Percentiles rank a stretch among this genome's conserved stretches.
Conservation (phyloP, 2,329 filamentous ascomycete genomes). For the Chaetomium olivaceum region DNA sequence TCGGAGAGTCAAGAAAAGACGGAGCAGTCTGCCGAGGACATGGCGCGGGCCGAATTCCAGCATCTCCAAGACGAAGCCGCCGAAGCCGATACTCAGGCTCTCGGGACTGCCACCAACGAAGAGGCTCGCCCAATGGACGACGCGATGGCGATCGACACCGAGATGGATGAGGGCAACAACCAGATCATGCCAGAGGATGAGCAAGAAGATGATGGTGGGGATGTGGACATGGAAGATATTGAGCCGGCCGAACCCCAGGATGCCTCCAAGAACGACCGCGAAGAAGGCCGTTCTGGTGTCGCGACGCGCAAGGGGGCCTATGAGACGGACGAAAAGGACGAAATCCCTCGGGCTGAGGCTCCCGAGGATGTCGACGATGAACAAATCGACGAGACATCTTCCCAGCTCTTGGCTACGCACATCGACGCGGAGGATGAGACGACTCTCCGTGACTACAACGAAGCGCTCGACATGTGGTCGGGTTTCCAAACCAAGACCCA, state of each 20-base stretch:
- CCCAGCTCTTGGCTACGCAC: constrained; percentile 72
- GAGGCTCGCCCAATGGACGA: constrained; percentile 85
- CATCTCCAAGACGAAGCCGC: constrained; percentile 84
- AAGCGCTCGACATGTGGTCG: constrained; percentile 76
- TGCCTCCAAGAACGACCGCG: constrained; percentile 47
- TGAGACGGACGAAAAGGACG: constrained; percentile 48
- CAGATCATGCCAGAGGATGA: constrained; percentile 53
- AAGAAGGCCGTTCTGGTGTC: constrained; percentile 61
- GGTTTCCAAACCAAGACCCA: constrained; percentile 83
- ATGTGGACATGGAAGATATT: constrained; percentile 51
- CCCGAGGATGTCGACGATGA: constrained; percentile 47
- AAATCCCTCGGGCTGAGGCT: constrained; percentile 35
- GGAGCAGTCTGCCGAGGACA: constrained; percentile 60
- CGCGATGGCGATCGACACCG: constrained; percentile 79
- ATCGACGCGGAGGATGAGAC: constrained; percentile 48
- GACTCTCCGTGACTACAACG: constrained; percentile 51
- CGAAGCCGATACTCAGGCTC: constrained; percentile 82
- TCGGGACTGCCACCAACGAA: constrained; percentile 85
- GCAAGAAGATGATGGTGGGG: constrained; percentile 44
- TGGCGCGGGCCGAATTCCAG: constrained; percentile 83
- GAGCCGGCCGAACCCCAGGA: constrained; percentile 42
- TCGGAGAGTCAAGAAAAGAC: constrained; percentile 53
- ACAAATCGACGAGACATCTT: constrained; percentile 56
- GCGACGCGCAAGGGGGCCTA: constrained; percentile 61
- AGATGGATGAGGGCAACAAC: constrained; percentile 54